Percentiles rank a stretch among this genome's conserved stretches.
These are phyloP conservation scores for Neurospora hispaniola DNA, from an alignment of 495 filamentous ascomycete species.

Conservation along the genomic window DNA sequence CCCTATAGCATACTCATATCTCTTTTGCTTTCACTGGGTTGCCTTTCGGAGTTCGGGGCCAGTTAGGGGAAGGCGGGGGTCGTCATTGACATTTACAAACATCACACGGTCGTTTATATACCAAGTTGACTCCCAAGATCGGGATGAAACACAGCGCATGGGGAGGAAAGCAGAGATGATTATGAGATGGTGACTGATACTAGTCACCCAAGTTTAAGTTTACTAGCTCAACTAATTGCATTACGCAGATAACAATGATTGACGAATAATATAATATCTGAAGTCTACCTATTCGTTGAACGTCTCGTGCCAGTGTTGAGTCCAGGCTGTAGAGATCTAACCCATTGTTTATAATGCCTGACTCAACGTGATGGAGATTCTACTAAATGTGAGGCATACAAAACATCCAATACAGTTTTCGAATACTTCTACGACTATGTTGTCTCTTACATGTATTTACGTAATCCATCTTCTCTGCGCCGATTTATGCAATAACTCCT, in stretches of 20 bases:
- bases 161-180: not conserved
- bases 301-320: too few relatives aligned
- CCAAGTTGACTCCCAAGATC: not conserved
- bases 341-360: too few relatives aligned
- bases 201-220: not conserved
- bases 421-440: not conserved
- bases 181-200: not conserved
- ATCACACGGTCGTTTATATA: not conserved
- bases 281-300: not conserved
- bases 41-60: not conserved
- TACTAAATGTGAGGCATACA: not conserved
- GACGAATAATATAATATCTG: not conserved
- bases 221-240: not conserved
- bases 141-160: not conserved
- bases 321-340: too few relatives aligned
- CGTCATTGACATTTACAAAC: not conserved
- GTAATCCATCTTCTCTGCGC: constrained; percentile 2
- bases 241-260: not conserved
- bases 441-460: not conserved
- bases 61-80: not conserved
- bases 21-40: not conserved
- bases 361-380: too few relatives aligned
- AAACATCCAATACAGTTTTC: not conserved
- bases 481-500: constrained; percentile 11
- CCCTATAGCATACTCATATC: not conserved